Evolutionary conservation across 2,329 filamentous ascomycete species (phyloP).

Genomic region (Microcyclospora tardicrescens): DNA sequence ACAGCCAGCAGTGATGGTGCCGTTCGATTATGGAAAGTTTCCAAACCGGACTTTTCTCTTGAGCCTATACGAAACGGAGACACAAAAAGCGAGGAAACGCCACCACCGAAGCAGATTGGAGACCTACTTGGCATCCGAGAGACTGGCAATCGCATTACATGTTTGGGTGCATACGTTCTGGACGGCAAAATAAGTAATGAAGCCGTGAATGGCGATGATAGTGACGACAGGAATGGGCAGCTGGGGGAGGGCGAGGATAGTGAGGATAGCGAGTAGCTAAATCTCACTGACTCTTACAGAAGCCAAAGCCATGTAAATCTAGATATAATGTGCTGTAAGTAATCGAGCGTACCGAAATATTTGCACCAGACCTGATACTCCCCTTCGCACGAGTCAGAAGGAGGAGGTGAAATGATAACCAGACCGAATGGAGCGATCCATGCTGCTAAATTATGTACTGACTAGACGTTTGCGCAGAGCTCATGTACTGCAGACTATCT

Average conservation of each 20-base stretch:
- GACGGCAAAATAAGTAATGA: constrained; percentile 16
- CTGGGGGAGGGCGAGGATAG: constrained; percentile 1
- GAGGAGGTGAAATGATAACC: no score
- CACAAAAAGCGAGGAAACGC: constrained; percentile 1
- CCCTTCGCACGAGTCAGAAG: no score
- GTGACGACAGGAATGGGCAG: not conserved
- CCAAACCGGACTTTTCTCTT: constrained; percentile 1
- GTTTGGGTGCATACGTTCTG: constrained; percentile 77
- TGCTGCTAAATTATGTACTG: no score
- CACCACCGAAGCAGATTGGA: constrained; percentile 39
- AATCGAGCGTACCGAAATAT: not conserved
- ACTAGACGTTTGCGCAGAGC: not conserved
- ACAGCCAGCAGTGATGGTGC: constrained; percentile 76
- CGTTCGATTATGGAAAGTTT: constrained; percentile 58
- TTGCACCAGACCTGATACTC: no score
- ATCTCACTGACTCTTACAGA: not conserved
- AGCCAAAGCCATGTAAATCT: no score
- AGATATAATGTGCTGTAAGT: no score
- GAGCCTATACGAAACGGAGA: not conserved
- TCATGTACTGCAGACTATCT: not conserved
- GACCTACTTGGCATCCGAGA: constrained; percentile 63
- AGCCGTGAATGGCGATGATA: constrained; percentile 7
- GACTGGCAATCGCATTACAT: constrained; percentile 81
- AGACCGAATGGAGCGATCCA: no score
- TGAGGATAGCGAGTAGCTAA: not conserved